These are phyloP conservation scores for Hygrophorus russula DNA, from an alignment of 768 basidiomycete genomes.

Conservation along the genomic window DNA sequence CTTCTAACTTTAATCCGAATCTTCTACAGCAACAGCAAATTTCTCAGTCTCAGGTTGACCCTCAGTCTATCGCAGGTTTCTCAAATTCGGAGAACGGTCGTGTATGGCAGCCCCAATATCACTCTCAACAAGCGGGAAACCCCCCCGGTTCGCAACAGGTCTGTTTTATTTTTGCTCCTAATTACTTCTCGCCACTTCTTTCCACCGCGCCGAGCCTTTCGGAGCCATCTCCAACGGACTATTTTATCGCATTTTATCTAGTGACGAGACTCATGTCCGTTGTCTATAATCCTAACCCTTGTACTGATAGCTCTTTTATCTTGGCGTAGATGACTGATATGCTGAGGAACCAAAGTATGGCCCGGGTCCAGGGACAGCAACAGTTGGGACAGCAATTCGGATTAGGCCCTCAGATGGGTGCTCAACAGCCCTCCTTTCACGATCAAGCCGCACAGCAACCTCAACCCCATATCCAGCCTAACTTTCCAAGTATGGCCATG, in stretches of 20 bases:
- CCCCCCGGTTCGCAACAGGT: constrained; percentile 36
- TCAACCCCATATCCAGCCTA: constrained; percentile 27
- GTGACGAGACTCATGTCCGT: constrained; percentile 7
- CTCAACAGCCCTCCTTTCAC: constrained; percentile 25
- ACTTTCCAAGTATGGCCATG: constrained; percentile 25
- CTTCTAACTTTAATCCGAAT: constrained; percentile 33
- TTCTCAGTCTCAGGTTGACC: constrained; percentile 28
- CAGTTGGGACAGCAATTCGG: constrained; percentile 34
- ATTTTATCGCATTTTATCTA: too few relatives aligned
- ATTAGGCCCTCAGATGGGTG: constrained; percentile 27
- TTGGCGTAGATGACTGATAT: constrained; percentile 17
- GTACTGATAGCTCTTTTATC: constrained; percentile 6
- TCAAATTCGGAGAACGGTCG: constrained; percentile 32
- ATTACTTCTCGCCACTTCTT: constrained; percentile 3
- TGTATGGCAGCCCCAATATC: constrained; percentile 45
- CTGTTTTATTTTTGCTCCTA: constrained; percentile 15
- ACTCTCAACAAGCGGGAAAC: constrained; percentile 29
- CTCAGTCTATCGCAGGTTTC: constrained; percentile 31
- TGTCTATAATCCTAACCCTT: constrained; percentile 7
- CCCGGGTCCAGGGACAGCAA: constrained; percentile 17
- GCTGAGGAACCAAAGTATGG: constrained; percentile 14
- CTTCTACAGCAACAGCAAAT: constrained; percentile 31
- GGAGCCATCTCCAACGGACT: background rate
- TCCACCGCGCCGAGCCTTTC: constrained; percentile 12
- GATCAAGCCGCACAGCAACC: constrained; percentile 19